Percentiles rank a stretch among this genome's conserved stretches.
Conservation (phyloP, 352 stramenopile genomes). For the Globisporangium emineosum region DNA sequence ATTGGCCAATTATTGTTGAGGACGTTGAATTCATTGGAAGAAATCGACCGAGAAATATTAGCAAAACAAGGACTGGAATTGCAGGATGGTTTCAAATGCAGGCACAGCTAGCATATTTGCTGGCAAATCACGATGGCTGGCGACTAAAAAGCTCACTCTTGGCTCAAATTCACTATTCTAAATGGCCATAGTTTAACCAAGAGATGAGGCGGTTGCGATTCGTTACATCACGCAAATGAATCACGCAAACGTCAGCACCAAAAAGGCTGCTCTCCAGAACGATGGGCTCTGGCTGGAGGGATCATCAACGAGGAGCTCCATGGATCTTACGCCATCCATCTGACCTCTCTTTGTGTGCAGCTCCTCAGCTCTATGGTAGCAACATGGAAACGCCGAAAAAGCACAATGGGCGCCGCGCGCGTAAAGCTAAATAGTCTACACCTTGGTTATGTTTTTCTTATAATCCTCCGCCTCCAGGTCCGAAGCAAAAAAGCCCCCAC, state of each 20-base stretch:
- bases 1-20: conserved; percentile 11
- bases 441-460: conserved; percentile 24
- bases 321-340: too few species aligned
- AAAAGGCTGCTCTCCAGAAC: conserved; percentile 8
- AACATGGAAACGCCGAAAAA: not conserved
- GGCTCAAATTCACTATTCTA: not conserved
- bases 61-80: not conserved
- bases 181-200: not conserved
- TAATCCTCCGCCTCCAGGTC: conserved; percentile 2
- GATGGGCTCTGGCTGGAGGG: not conserved
- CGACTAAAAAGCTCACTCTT: not conserved
- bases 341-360: not conserved
- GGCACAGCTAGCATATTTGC: not conserved
- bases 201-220: not conserved
- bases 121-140: not conserved
- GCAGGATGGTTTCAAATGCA: too few species aligned
- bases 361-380: not conserved
- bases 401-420: conserved; percentile 11
- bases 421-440: conserved; percentile 52
- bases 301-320: not conserved
- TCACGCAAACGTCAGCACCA: not conserved
- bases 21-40: not conserved
- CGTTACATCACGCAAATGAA: not conserved
- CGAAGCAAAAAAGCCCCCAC: conserved; percentile 1
- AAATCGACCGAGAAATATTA: not conserved